A percentile compares a stretch with the other conserved stretches of the same genome.
phyloP scores from a whole-genome alignment of 2,329 filamentous ascomycete species.

The Dactylellina parvicollis region DNA sequence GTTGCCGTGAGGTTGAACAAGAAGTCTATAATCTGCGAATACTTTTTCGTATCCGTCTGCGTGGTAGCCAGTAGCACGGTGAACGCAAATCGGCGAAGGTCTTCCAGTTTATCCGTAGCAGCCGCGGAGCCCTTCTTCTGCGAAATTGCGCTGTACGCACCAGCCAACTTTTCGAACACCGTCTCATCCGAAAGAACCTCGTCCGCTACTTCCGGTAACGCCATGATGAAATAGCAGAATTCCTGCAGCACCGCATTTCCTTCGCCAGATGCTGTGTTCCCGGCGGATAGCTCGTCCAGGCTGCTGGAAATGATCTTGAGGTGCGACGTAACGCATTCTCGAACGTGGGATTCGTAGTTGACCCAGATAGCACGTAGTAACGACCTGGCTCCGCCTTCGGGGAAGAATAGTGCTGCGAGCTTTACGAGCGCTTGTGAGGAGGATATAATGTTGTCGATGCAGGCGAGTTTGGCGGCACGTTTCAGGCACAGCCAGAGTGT shows the following conservation, averaged over 20 bases:
- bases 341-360: neutral
- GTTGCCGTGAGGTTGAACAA: constrained; percentile 26
- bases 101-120: constrained; percentile 15
- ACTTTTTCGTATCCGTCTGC: constrained; percentile 9
- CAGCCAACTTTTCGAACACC: constrained; percentile 23
- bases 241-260: constrained; percentile 17
- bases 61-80: constrained; percentile 22
- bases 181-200: constrained; percentile 18
- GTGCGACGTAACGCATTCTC: neutral
- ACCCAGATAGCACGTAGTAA: constrained; percentile 13
- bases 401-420: constrained; percentile 37
- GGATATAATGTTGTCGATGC: neutral
- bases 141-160: neutral
- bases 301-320: neutral
- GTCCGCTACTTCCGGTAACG: constrained; percentile 20
- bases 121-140: neutral
- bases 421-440: neutral
- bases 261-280: neutral
- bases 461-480: constrained; percentile 4
- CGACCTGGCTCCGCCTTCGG: constrained; percentile 12
- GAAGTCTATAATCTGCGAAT: constrained; percentile 32
- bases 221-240: constrained; percentile 40
- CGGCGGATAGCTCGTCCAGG: neutral
- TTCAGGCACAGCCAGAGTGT: constrained; percentile 1
- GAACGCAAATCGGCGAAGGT: constrained; percentile 34